A percentile compares a stretch with the other conserved stretches of the same genome.
phyloP scores from a whole-genome alignment of 257 asterid species.

The Solanum neorickii region DNA sequence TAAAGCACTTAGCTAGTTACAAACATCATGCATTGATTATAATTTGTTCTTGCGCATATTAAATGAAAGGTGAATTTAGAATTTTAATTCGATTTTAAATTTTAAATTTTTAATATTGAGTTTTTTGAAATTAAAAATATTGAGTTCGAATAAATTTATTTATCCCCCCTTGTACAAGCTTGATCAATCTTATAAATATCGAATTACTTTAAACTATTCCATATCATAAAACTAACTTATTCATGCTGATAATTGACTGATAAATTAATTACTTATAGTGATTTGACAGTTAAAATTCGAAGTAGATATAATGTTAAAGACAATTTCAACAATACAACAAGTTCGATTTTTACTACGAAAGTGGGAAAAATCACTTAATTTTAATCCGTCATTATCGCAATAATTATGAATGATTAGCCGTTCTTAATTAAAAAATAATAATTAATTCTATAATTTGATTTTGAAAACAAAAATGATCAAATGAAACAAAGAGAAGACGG shows the following conservation, averaged over 20 bases:
- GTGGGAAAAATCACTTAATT: not conserved
- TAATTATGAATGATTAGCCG: not conserved
- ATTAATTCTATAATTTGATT: not conserved
- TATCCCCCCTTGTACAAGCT: not conserved
- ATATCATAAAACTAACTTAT: not conserved
- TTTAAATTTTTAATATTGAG: not conserved
- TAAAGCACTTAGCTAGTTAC: not conserved
- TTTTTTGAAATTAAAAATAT: not conserved
- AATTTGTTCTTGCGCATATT: not conserved
- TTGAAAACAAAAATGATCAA: not conserved
- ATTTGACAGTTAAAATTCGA: not conserved
- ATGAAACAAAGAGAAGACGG: conserved; percentile 17
- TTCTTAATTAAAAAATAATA: not conserved
- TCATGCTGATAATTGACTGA: not conserved
- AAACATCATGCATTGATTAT: not conserved
- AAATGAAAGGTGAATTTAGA: not conserved
- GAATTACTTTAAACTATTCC: not conserved
- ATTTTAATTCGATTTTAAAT: not conserved
- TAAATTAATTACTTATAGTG: not conserved
- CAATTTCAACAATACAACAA: not conserved
- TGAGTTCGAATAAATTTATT: not conserved
- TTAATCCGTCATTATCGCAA: not conserved
- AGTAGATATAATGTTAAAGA: not conserved
- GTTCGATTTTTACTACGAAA: not conserved
- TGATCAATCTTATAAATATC: not conserved